phyloP scores from a whole-genome alignment of 495 filamentous ascomycete species.

The Penicillium roqueforti region DNA sequence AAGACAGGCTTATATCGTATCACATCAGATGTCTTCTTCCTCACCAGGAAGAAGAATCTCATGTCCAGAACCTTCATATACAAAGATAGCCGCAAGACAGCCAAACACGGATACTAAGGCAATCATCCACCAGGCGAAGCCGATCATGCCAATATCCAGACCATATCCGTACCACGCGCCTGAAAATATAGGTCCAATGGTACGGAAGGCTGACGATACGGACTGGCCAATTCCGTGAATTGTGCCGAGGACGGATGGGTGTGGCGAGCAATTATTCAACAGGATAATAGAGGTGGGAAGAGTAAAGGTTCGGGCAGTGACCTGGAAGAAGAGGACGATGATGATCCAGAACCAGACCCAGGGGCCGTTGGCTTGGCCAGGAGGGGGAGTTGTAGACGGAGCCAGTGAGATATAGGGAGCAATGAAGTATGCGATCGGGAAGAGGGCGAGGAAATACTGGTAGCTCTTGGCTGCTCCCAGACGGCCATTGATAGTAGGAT shows the following conservation, averaged over 20 bases:
- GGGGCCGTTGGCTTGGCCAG: constrained; percentile 59
- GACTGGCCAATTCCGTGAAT: constrained; percentile 79
- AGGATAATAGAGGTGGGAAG: constrained; percentile 73
- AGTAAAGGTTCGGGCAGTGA: constrained; percentile 76
- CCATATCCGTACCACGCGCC: constrained; percentile 70
- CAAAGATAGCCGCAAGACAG: constrained; percentile 57
- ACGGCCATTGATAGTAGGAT: constrained; percentile 61
- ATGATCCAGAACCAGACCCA: constrained; percentile 66
- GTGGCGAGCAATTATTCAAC: constrained; percentile 78
- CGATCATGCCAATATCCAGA: constrained; percentile 64
- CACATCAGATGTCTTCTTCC: constrained; percentile 46
- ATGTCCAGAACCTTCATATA: constrained; percentile 70
- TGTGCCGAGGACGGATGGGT: constrained; percentile 74
- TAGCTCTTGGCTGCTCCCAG: constrained; percentile 67
- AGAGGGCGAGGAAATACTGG: constrained; percentile 63
- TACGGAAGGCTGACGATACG: constrained; percentile 64
- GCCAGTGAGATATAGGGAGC: constrained; percentile 70
- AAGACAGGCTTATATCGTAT: constrained; percentile 11
- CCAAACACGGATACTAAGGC: constrained; percentile 60
- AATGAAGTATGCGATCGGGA: constrained; percentile 69
- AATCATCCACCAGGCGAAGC: constrained; percentile 74
- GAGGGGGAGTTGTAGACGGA: constrained; percentile 57
- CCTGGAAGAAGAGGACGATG: constrained; percentile 65
- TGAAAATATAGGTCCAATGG: constrained; percentile 68
- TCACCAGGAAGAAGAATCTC: constrained; percentile 67